Evolutionary conservation across 495 filamentous ascomycete species (phyloP), one percentile per base, ranked within the genome.

Genomic region (Xylaria curta): DNA sequence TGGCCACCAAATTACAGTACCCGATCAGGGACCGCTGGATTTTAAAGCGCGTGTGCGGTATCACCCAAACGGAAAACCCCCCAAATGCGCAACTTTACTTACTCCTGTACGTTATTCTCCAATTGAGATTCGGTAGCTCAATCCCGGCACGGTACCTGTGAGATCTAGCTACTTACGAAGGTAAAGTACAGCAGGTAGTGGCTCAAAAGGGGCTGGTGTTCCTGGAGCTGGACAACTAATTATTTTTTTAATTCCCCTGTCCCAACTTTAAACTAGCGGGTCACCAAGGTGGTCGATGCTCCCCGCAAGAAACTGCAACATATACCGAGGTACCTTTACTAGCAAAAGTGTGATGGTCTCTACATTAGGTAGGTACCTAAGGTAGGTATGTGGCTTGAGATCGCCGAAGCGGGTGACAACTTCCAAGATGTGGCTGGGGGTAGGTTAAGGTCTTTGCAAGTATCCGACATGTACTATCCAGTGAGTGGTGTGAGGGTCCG

Each of bases 91-190:
- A 31, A 28, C n/a, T 24, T 24, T 47, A 13, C 38, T 42, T 42
- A 13, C 38, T 42, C 0, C 38, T 42, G 38, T 13, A 42, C 9
- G 38, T 42, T 38, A 10, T 62, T 53, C 33, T 49, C 44, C 68
- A 69, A 53, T 26, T 42, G 19, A 60, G 6, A 36, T 49, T 56
- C 56, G 40, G 68, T 69, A 40, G 64, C 56, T 69, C 49, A 42
- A 60, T 28, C 26, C 67, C 31, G 17, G 33, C 28, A 17, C 10
- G 42, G 6, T 58, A 58, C 51, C 64, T 66, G 24, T 42, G 0
- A 38, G 10, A 31, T n/a, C 28, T 38, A 21, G 31, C 17, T 28
- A 31, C 9, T 31, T 17, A 17, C 5, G 13, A 1, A 17, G 24
- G 21, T 42, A 31, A 44, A 40, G 42, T 64, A 33, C 26, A 26